phyloP scores from a whole-genome alignment of 768 basidiomycete species.

The Agrocybe pediades region DNA sequence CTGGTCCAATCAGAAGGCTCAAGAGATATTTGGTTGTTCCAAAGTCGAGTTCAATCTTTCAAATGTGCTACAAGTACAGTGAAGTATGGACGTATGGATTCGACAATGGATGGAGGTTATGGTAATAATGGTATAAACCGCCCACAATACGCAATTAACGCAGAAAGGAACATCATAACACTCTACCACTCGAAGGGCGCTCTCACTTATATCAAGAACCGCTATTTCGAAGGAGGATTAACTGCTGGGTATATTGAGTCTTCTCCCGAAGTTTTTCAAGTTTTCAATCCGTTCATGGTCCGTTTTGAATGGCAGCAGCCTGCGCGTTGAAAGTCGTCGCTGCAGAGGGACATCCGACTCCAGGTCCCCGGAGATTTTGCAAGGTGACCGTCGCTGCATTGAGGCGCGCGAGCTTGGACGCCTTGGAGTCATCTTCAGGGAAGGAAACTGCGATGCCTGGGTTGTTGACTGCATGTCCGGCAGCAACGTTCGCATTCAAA shows the following conservation, averaged over 20 bases:
- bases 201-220: neutral
- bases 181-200: neutral
- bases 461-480: constrained; percentile 67
- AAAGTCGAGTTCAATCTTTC: neutral
- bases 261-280: neutral
- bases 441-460: constrained; percentile 55
- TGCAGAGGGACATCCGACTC: constrained; percentile 67
- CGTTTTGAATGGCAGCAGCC: constrained; percentile 30
- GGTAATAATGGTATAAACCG: no score
- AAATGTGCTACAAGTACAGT: neutral
- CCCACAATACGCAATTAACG: neutral
- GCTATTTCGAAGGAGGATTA: neutral
- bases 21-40: neutral
- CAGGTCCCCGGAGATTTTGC: constrained; percentile 72
- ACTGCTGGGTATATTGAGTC: neutral
- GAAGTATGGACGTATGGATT: no score
- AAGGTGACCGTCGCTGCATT: constrained; percentile 61
- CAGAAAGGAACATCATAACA: neutral
- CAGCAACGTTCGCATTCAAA: constrained; percentile 58
- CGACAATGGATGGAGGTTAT: no score
- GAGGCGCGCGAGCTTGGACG: constrained; percentile 58
- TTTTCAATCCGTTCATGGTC: neutral
- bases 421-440: constrained; percentile 60
- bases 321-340: constrained; percentile 55
- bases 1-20: no score